These are phyloP conservation scores for Physcomitrium patens DNA, from an alignment of 225 moss, liverwort and hornwort genomes.

Conservation along the genomic window DNA sequence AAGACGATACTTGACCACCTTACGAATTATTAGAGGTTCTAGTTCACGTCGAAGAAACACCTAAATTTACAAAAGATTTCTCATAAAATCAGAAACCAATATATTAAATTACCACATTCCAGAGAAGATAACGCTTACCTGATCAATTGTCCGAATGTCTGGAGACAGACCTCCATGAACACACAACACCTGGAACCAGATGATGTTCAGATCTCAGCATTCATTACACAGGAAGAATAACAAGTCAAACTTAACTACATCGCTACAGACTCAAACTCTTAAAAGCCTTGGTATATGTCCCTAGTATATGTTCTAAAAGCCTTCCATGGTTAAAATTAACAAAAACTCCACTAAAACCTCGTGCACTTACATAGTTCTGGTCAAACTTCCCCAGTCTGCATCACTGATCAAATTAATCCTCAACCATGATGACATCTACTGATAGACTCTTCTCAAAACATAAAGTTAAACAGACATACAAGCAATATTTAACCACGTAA, in stretches of 20 bases:
- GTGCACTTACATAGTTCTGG: too few relatives aligned
- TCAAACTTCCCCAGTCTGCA: neutral
- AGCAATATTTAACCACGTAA: neutral
- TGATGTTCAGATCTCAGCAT: neutral
- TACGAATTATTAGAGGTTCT: conserved; percentile 8
- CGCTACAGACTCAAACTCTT: neutral
- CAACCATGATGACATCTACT: neutral
- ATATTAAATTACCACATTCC: neutral
- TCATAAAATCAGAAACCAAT: neutral
- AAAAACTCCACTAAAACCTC: neutral
- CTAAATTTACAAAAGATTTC: neutral
- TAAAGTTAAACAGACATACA: neutral
- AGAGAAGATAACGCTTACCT: conserved; percentile 52
- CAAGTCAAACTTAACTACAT: conserved; percentile 4
- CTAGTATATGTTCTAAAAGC: neutral
- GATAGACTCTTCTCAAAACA: neutral
- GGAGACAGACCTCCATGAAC: conserved; percentile 99
- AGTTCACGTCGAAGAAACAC: neutral
- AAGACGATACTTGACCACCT: conserved; percentile 9
- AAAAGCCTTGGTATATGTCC: neutral
- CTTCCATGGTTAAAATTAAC: neutral
- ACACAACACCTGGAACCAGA: conserved; percentile 82
- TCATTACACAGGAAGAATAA: neutral
- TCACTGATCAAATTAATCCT: neutral
- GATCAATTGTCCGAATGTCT: conserved; percentile 97